Evolutionary conservation across 306 rosid species (phyloP), one percentile per base, ranked within the genome.

Genomic region (Pyrus pyrifolia): DNA sequence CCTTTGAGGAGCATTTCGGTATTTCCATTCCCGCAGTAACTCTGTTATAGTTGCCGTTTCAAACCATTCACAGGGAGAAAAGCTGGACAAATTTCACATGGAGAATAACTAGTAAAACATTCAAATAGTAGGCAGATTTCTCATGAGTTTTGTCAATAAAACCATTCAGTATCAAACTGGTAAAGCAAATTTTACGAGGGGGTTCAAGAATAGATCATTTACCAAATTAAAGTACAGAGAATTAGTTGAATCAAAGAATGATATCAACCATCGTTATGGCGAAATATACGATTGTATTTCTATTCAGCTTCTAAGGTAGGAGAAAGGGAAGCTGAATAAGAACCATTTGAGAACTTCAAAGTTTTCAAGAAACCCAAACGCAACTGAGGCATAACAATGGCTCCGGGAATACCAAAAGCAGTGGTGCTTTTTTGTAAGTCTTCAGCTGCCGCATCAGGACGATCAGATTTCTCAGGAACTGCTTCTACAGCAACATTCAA

Each of bases 401-500:
- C 88, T 46, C 83, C 90, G 19, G 86, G 77, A 72, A 93, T 88
- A 79, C 99, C 97, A 77, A 89, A 91, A 31, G 88, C 58, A 77
- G 31, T 40, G 58, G 60, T 30, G 60, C 65, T 67, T n/a, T 75
- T 78, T 71, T 67, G 79, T 66, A 77, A 68, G 81, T 76, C 81
- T 85, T 72, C 85, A 57, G 73, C 25, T 19, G 79, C 63, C 0
- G 31, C 69, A 33, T 84, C 83, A 51, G 80, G 71, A 80, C 78
- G 63, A 71, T 82, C 86, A 14, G 84, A 75, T 73, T 85, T 85
- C 72, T 84, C 92, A 73, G 78, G 73, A 22, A 75, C 79, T 77
- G 92, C 72, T 82, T 86, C 94, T 63, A 89, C 71, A 73, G 97
- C 96, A 81, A 81, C 83, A 83, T 96, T 92, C 87, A 95, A 82